phyloP scores from a whole-genome alignment of 2,329 filamentous ascomycete genomes.

The Niveomyces coronatus region DNA sequence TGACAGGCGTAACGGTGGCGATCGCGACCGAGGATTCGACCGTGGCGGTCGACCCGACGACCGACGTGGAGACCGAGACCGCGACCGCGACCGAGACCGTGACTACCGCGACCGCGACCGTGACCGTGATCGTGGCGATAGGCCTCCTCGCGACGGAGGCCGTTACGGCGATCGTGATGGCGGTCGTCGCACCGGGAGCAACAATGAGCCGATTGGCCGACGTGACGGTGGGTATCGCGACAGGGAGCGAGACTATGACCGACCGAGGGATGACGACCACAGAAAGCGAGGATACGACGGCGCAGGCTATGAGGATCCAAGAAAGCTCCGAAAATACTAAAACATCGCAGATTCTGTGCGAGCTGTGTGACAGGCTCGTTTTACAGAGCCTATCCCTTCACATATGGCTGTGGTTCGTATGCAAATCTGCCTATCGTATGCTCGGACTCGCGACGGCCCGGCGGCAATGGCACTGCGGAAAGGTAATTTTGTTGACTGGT shows the following conservation, averaged over 20 bases:
- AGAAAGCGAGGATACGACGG: conserved; percentile 67
- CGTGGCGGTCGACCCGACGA: conserved; percentile 31
- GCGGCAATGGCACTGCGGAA: conserved; percentile 1
- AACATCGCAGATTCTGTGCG: background rate
- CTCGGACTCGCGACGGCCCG: too few relatives aligned
- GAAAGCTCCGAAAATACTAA: conserved; percentile 56
- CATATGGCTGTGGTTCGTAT: background rate
- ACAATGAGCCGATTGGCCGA: conserved; percentile 72
- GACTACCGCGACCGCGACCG: conserved; percentile 20
- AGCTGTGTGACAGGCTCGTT: background rate
- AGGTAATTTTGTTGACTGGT: conserved; percentile 7
- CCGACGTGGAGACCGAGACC: conserved; percentile 34
- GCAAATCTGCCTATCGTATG: too few relatives aligned
- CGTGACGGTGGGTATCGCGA: conserved; percentile 48
- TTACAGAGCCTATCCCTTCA: background rate
- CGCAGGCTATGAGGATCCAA: conserved; percentile 67
- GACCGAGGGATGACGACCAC: conserved; percentile 47
- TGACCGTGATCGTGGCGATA: conserved; percentile 12
- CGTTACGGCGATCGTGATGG: conserved; percentile 33
- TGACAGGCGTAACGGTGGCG: conserved; percentile 38
- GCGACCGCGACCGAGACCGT: conserved; percentile 35
- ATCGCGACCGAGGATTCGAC: conserved; percentile 34
- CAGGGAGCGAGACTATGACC: conserved; percentile 39
- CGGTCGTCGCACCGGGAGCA: conserved; percentile 56
- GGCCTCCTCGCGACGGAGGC: conserved; percentile 30